These are phyloP conservation scores for Plasmopara halstedii DNA, from an alignment of 352 stramenopile species.

Conservation along the genomic window DNA sequence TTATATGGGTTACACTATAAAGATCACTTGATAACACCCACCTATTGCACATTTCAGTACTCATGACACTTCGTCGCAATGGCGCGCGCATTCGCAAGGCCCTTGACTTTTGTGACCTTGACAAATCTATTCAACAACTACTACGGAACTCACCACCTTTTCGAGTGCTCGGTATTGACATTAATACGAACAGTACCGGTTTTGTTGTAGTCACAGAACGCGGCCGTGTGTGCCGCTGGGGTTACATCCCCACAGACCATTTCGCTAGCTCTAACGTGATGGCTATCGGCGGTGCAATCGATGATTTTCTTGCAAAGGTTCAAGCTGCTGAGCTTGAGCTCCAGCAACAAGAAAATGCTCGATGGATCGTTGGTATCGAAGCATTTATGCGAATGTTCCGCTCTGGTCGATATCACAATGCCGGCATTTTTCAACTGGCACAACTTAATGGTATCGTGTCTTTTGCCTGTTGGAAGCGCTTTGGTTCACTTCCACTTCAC, in stretches of 20 bases:
- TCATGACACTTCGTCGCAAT: constrained; percentile 35
- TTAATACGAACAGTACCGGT: constrained; percentile 82
- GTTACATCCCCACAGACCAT: constrained; percentile 51
- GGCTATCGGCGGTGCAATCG: constrained; percentile 46
- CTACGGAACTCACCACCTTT: constrained; percentile 24
- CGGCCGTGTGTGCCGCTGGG: constrained; percentile 44
- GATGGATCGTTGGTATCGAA: constrained; percentile 77
- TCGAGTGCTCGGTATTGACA: constrained; percentile 67
- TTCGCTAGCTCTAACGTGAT: constrained; percentile 62
- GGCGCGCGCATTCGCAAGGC: constrained; percentile 44
- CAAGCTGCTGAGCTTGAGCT: constrained; percentile 19
- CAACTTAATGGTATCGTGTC: constrained; percentile 84
- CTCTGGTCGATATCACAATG: constrained; percentile 68
- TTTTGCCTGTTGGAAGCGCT: constrained; percentile 65
- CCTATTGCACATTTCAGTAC: constrained; percentile 35
- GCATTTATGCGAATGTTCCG: constrained; percentile 82
- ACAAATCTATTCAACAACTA: constrained; percentile 16
- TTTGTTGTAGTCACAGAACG: constrained; percentile 55
- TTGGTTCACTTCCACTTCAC: constrained; percentile 42
- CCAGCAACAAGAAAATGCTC: background rate
- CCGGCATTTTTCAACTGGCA: constrained; percentile 78
- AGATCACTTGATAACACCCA: no score
- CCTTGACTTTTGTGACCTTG: constrained; percentile 28
- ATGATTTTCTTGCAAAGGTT: constrained; percentile 29
- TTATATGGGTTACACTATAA: no score